Percentiles rank a stretch among this genome's conserved stretches.
These are phyloP conservation scores for Dictyostelium intermedium DNA, from an alignment of 78 protist genomes.

Conservation along the genomic window DNA sequence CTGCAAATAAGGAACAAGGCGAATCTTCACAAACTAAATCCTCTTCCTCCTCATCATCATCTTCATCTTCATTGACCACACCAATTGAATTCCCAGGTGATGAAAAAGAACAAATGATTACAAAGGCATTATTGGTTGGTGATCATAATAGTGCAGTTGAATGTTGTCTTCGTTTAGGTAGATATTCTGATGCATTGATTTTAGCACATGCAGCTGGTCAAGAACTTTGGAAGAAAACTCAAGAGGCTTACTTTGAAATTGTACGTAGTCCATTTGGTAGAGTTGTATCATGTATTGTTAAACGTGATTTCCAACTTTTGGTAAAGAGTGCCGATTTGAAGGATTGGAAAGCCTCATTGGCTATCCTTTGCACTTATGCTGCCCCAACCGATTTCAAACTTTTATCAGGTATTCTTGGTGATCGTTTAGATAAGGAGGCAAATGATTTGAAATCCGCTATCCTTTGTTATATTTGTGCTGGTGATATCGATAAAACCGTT, in stretches of 20 bases:
- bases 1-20: neutral
- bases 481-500: slow-evolving; percentile 76
- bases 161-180: slow-evolving; percentile 76
- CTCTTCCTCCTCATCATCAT: neutral
- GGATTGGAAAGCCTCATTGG: slow-evolving; percentile 84
- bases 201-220: slow-evolving; percentile 79
- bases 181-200: slow-evolving; percentile 87
- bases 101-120: slow-evolving; percentile 71
- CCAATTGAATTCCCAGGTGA: slow-evolving; percentile 68
- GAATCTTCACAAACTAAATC: neutral
- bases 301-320: slow-evolving; percentile 60
- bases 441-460: slow-evolving; percentile 71
- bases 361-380: slow-evolving; percentile 82
- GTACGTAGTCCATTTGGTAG: slow-evolving; percentile 45
- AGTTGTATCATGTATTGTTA: slow-evolving; percentile 61
- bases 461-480: slow-evolving; percentile 91
- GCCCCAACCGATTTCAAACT: slow-evolving; percentile 62
- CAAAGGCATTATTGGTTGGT: slow-evolving; percentile 79
- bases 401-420: slow-evolving; percentile 75
- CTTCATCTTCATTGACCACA: neutral
- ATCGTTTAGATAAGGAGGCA: slow-evolving; percentile 68
- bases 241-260: slow-evolving; percentile 43
- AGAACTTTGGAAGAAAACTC: slow-evolving; percentile 75
- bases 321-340: slow-evolving; percentile 32
- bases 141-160: slow-evolving; percentile 83